Base-by-base conservation (phyloP, 352 stramenopile species). In the Peronospora belbahrii region DNA sequence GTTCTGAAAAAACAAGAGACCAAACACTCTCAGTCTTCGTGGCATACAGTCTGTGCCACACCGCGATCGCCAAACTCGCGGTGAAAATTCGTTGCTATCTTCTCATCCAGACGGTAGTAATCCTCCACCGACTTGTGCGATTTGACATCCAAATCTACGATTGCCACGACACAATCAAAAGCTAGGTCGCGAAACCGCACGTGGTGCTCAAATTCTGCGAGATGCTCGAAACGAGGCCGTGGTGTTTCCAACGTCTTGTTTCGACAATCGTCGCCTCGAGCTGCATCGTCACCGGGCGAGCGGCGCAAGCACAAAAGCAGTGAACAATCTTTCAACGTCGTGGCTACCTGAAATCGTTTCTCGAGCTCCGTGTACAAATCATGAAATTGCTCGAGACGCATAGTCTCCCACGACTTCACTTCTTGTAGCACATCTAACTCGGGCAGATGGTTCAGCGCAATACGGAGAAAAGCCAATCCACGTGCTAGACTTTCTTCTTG, bases 81-180 rank as follows among this genome's bases (percentile, higher is more conserved):
- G 14, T 64, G 48, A 42, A 80, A 87, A 50, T 85, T 75, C 42
- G 61, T 53, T 24, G 73, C 73, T 17, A 93, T 93, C 59, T 83
- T 82, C 33, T 88, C 65, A 54, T 94, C 83, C 15, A 91, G 56
- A 4, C 67, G 65, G 52, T 81, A 87, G 59, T 92, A 94, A 51
- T 88, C 71, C 27, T 71, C 67, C 34, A 94, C 69, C 7, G 79
- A 87, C 54, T 91, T 91, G 72, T 92, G 77, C 36, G 77, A 84
- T 62, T 93, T 95, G 52, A 87, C 67, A 45, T 95, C 82, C 39
- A 95, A 48, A 43, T 95, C 81, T 36, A 93, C 82, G 41, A 95
- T 77, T 0, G 79, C 82, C 38, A 91, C 68, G 14, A 88, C 77
- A 49, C 73, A 90, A 38, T 87, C 67, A 52, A 87, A 92, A 42